These are phyloP conservation scores for Peronospora farinosa DNA, from an alignment of 352 stramenopile genomes.

Conservation along the genomic window DNA sequence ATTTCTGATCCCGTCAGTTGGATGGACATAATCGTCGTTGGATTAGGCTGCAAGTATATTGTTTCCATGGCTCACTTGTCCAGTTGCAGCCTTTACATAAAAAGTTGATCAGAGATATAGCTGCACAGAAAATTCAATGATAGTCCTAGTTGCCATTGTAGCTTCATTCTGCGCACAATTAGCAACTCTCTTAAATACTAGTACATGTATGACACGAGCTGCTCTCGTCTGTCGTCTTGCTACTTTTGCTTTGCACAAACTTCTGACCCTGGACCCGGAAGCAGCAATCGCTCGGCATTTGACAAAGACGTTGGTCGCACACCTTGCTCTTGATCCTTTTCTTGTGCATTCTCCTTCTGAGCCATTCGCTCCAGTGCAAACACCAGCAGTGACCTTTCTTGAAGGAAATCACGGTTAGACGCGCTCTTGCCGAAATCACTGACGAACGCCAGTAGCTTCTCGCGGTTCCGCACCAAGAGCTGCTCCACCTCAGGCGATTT, in stretches of 20 bases:
- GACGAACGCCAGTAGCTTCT: constrained; percentile 76
- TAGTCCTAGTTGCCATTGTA: constrained; percentile 4
- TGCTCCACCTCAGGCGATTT: constrained; percentile 71
- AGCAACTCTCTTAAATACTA: constrained; percentile 31
- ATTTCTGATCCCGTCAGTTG: too few relatives aligned
- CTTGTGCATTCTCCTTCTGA: constrained; percentile 26
- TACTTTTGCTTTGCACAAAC: constrained; percentile 40
- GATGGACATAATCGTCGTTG: too few relatives aligned
- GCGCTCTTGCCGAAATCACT: constrained; percentile 70
- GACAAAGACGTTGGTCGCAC: constrained; percentile 41
- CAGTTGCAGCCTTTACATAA: too few relatives aligned
- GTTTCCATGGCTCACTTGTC: too few relatives aligned
- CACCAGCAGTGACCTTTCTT: constrained; percentile 66
- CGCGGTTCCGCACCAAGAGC: constrained; percentile 60
- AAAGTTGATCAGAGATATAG: too few relatives aligned
- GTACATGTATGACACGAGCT: constrained; percentile 12
- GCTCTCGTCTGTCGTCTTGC: constrained; percentile 3
- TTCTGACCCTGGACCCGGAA: constrained; percentile 32
- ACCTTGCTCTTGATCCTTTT: constrained; percentile 18
- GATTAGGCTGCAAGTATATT: too few relatives aligned
- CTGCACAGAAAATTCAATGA: not conserved
- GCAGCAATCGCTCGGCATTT: constrained; percentile 25
- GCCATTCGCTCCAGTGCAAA: constrained; percentile 65
- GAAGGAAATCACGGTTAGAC: constrained; percentile 64
- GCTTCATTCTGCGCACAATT: constrained; percentile 10